Evolutionary conservation across 192 early-diverging fungal species (phyloP).

Genomic region (Gamsiella multidivaricata): DNA sequence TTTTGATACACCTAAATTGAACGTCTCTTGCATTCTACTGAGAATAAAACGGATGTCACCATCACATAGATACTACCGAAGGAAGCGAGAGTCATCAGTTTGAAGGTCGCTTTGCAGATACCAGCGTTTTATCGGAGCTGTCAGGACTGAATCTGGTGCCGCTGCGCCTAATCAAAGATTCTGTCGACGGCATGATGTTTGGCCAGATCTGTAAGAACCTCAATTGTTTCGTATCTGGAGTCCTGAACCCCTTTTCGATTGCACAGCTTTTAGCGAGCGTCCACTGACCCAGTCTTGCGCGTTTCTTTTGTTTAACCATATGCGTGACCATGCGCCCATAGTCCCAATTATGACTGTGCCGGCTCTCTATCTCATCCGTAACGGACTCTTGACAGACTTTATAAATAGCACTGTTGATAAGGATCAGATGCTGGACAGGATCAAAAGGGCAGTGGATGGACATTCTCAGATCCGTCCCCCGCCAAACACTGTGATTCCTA

Average conservation of each 20-base stretch:
- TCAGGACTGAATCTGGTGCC: slow-evolving; percentile 18
- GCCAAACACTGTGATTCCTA: not conserved
- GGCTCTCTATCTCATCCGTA: slow-evolving; percentile 40
- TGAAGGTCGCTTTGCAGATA: slow-evolving; percentile 33
- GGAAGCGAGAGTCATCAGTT: slow-evolving; percentile 29
- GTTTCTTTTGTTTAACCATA: not conserved
- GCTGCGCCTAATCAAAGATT: slow-evolving; percentile 27
- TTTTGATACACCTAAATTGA: not conserved
- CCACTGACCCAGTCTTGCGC: not conserved
- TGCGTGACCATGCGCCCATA: not conserved
- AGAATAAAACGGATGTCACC: too few species aligned
- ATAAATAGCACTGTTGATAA: slow-evolving; percentile 39
- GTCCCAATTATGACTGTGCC: slow-evolving; percentile 49
- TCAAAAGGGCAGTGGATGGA: slow-evolving; percentile 27
- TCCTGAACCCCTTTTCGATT: too few species aligned
- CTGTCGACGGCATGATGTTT: slow-evolving; percentile 46
- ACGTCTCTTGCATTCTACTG: too few species aligned
- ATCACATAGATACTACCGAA: slow-evolving; percentile 4
- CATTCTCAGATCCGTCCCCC: slow-evolving; percentile 46
- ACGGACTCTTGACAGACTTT: slow-evolving; percentile 45
- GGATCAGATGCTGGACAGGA: slow-evolving; percentile 41
- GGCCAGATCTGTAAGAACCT: slow-evolving; percentile 48
- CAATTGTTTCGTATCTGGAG: too few species aligned
- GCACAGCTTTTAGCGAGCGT: too few species aligned
- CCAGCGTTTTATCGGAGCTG: not conserved